Percentiles rank a stretch among this genome's conserved stretches.
Conservation (phyloP, 1,284 basidiomycete genomes). For the Gomphus bonarii region DNA sequence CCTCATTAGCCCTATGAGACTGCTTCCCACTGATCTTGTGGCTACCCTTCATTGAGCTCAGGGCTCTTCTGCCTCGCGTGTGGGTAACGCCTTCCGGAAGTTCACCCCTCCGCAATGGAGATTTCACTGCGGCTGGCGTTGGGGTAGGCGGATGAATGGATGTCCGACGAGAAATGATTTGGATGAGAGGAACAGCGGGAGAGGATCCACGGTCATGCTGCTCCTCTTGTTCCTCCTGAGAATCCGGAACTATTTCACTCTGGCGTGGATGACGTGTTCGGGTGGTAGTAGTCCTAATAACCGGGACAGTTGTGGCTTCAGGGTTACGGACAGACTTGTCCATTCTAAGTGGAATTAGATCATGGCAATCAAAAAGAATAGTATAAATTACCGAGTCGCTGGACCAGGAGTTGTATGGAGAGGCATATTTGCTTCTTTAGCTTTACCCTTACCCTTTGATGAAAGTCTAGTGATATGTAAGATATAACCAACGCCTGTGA, state of each 20-base stretch:
- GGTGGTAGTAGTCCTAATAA: background rate
- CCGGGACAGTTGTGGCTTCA: background rate
- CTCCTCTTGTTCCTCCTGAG: slow-evolving; percentile 3
- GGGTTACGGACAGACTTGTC: background rate
- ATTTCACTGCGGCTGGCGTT: slow-evolving; percentile 9
- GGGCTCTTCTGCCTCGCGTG: background rate
- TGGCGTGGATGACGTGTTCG: background rate
- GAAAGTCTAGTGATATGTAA: background rate
- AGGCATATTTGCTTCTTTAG: background rate
- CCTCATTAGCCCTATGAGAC: background rate
- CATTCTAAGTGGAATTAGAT: background rate
- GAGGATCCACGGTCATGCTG: background rate
- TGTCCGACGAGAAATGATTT: background rate
- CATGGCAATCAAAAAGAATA: background rate
- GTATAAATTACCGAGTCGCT: background rate
- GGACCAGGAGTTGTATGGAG: background rate
- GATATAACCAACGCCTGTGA: background rate
- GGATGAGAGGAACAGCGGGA: background rate
- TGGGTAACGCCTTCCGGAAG: slow-evolving; percentile 10
- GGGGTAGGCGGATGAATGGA: background rate
- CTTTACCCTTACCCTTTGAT: slow-evolving; percentile 2
- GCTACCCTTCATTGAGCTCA: background rate
- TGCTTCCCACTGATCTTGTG: background rate
- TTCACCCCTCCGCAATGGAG: slow-evolving; percentile 3
- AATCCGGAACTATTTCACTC: slow-evolving; percentile 8